Conservation (phyloP, 108 stramenopile species). For the Hondaea fermentalgiana region DNA sequence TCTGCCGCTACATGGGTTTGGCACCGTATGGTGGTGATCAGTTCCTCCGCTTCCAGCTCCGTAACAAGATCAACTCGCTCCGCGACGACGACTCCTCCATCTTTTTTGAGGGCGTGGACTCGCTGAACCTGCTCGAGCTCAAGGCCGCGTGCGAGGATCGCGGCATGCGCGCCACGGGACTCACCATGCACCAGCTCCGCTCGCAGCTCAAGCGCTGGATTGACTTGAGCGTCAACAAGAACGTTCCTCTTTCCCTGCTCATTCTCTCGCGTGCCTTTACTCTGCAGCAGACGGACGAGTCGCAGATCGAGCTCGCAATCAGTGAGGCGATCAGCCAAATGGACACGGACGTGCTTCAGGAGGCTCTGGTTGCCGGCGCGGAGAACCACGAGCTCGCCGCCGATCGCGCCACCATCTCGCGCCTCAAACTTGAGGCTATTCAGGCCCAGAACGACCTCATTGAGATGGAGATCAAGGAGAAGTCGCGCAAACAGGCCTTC, state of each 20-base stretch:
- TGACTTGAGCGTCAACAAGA: constrained; percentile 82
- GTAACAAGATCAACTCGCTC: constrained; percentile 68
- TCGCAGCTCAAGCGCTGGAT: constrained; percentile 62
- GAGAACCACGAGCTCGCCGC: not conserved
- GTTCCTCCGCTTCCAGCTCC: constrained; percentile 84
- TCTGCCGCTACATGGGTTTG: constrained; percentile 92
- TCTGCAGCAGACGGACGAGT: constrained; percentile 43
- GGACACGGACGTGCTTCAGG: not conserved
- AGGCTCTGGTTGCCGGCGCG: not conserved
- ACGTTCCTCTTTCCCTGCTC: constrained; percentile 86
- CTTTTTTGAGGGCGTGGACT: constrained; percentile 90
- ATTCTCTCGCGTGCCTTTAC: constrained; percentile 93
- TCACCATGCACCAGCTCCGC: constrained; percentile 42
- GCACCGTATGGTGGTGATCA: constrained; percentile 81
- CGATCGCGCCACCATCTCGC: constrained; percentile 5
- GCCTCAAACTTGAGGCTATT: constrained; percentile 40
- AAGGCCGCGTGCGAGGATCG: constrained; percentile 89
- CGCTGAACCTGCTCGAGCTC: constrained; percentile 88
- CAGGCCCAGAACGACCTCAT: constrained; percentile 50
- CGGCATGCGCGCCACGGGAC: constrained; percentile 76
- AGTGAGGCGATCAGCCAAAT: not conserved
- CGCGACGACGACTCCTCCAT: constrained; percentile 93
- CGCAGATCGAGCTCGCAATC: not conserved
- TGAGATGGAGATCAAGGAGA: constrained; percentile 40
- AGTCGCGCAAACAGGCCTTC: constrained; percentile 39